These are phyloP conservation scores for Neostapfia colusana DNA, from an alignment of 176 grass and related monocot species.

Conservation along the genomic window DNA sequence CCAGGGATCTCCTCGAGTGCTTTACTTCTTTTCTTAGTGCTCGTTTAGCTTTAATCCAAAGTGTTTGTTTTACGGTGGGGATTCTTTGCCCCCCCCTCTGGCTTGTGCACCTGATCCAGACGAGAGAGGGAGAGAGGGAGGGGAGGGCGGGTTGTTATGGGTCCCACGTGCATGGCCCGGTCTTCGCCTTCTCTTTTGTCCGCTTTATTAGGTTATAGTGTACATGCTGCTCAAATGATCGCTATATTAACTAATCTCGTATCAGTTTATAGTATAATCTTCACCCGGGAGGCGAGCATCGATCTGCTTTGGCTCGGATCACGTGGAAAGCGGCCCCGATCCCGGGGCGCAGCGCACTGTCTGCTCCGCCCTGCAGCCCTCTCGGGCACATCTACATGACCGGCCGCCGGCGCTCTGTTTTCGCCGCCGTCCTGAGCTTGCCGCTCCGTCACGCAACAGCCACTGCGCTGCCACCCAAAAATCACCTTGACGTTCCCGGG, in stretches of 20 bases:
- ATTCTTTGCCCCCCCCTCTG: constrained; percentile 15
- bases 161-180: constrained; percentile 26
- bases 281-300: constrained; percentile 66
- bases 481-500: not conserved
- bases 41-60: constrained; percentile 49
- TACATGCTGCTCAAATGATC: not conserved
- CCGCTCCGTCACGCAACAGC: constrained; percentile 23
- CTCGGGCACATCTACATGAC: not conserved
- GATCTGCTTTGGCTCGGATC: constrained; percentile 55
- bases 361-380: not conserved
- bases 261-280: constrained; percentile 34
- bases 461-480: not conserved
- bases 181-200: constrained; percentile 45
- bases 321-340: constrained; percentile 52
- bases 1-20: constrained; percentile 11
- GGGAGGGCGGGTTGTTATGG: not conserved
- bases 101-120: too few species aligned
- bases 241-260: not conserved
- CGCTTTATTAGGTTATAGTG: constrained; percentile 24
- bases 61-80: constrained; percentile 28
- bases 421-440: not conserved
- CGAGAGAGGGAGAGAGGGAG: too few species aligned
- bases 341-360: constrained; percentile 32
- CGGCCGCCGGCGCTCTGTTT: not conserved
- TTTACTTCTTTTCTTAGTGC: constrained; percentile 38